Evolutionary conservation across 345 rosid species (phyloP).

Genomic region (Aquilaria yunnanensis): DNA sequence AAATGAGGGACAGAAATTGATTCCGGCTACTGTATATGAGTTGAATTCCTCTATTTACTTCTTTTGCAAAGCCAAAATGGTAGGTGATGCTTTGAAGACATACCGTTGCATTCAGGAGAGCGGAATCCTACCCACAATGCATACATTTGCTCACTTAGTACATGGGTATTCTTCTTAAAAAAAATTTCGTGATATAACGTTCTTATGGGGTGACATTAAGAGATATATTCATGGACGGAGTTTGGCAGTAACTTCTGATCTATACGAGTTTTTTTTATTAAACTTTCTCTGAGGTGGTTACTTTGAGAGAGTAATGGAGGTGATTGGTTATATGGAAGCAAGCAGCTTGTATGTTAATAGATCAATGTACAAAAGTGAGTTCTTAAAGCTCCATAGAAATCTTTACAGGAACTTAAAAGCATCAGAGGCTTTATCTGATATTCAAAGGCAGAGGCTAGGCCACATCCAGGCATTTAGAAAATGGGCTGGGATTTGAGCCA

Average conservation of each 20-base stretch:
- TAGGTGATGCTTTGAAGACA: constrained; percentile 52
- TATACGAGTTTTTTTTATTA: constrained; percentile 57
- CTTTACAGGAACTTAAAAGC: constrained; percentile 58
- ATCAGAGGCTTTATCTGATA: constrained; percentile 48
- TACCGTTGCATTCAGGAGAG: constrained; percentile 48
- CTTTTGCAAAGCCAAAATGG: constrained; percentile 84
- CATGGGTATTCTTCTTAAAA: constrained; percentile 51
- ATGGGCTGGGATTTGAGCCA: constrained; percentile 35
- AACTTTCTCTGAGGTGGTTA: constrained; percentile 79
- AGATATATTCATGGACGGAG: constrained; percentile 31
- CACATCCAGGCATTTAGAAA: constrained; percentile 54
- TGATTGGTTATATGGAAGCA: constrained; percentile 50
- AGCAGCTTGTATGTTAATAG: constrained; percentile 39
- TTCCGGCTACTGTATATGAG: constrained; percentile 34
- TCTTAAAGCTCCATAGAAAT: constrained; percentile 63
- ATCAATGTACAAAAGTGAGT: constrained; percentile 57
- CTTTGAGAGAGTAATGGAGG: constrained; percentile 88
- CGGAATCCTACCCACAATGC: constrained; percentile 44
- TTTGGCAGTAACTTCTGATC: constrained; percentile 47
- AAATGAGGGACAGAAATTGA: constrained; percentile 25
- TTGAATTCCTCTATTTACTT: constrained; percentile 72
- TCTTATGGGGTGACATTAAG: constrained; percentile 88
- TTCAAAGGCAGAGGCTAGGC: constrained; percentile 60
- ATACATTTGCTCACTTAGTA: constrained; percentile 51
- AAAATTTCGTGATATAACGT: constrained; percentile 57